These are phyloP conservation scores for Raffaelea deltoideospora DNA, from an alignment of 2,329 filamentous ascomycete species.

Conservation along the genomic window DNA sequence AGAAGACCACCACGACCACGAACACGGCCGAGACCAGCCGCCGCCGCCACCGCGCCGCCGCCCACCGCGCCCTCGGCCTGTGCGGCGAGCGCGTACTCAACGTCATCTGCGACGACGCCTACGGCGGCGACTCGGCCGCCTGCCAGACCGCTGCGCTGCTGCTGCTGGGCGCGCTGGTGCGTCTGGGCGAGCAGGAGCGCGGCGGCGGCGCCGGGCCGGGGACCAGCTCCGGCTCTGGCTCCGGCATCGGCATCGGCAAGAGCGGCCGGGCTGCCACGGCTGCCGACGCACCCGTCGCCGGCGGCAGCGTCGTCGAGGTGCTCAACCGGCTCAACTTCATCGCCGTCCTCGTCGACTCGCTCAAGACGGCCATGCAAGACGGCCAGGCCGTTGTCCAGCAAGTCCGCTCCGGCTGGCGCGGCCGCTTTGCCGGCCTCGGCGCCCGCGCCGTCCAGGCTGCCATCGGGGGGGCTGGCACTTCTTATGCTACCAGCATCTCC, in stretches of 20 bases:
- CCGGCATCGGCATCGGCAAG: too few relatives aligned
- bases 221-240: too few relatives aligned
- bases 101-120: conserved; percentile 83
- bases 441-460: conserved; percentile 5
- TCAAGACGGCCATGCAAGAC: conserved; percentile 63
- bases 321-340: conserved; percentile 83
- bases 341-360: conserved; percentile 74
- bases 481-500: not conserved
- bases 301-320: conserved; percentile 59
- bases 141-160: conserved; percentile 79
- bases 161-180: conserved; percentile 64
- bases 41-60: conserved; percentile 14
- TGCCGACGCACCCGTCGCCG: too few relatives aligned
- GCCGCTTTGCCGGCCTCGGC: not conserved
- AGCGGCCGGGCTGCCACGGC: too few relatives aligned
- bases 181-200: conserved; percentile 55
- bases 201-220: conserved; percentile 59
- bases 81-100: conserved; percentile 70
- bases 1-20: not conserved
- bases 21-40: not conserved
- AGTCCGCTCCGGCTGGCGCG: conserved; percentile 11
- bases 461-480: too few relatives aligned
- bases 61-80: conserved; percentile 53
- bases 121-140: conserved; percentile 62
- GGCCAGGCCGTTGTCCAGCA: conserved; percentile 32